Evolutionary conservation across 495 filamentous ascomycete species (phyloP).

Genomic region (Penicillium steckii): DNA sequence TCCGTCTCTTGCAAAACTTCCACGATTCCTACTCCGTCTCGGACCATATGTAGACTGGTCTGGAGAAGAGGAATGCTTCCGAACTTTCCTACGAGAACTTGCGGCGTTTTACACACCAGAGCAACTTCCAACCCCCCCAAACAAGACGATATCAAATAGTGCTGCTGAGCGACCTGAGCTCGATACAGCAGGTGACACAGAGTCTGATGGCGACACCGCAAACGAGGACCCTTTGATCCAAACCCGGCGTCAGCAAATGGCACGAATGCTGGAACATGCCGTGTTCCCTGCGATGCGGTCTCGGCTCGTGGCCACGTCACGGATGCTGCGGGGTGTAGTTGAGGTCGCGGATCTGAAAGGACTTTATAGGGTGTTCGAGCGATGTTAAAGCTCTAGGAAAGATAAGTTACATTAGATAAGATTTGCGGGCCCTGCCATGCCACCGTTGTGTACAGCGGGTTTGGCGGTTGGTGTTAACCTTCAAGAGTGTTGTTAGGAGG

Average conservation of each 20-base stretch:
- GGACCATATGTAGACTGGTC: constrained; percentile 89
- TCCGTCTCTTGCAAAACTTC: constrained; percentile 81
- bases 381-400: constrained; percentile 58
- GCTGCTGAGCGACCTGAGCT: neutral
- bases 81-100: constrained; percentile 81
- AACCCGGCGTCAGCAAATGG: constrained; percentile 62
- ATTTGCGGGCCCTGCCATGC: too few species aligned
- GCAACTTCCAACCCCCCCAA: constrained; percentile 60
- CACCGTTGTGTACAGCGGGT: too few species aligned
- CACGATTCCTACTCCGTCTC: constrained; percentile 81
- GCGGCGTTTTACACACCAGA: constrained; percentile 92
- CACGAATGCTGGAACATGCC: constrained; percentile 72
- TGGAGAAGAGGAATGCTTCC: constrained; percentile 82
- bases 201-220: constrained; percentile 17
- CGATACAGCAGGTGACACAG: constrained; percentile 1
- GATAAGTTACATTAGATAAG: too few species aligned
- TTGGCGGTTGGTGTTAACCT: too few species aligned
- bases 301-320: constrained; percentile 78
- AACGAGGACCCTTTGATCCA: constrained; percentile 52
- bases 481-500: too few species aligned
- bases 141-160: constrained; percentile 5
- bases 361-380: constrained; percentile 94
- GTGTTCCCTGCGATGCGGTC: constrained; percentile 87
- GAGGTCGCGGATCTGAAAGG: constrained; percentile 95
- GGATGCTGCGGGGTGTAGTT: constrained; percentile 73